Base-by-base conservation (phyloP, 2,329 filamentous ascomycete genomes). In the Coleophoma eucalyptorum region DNA sequence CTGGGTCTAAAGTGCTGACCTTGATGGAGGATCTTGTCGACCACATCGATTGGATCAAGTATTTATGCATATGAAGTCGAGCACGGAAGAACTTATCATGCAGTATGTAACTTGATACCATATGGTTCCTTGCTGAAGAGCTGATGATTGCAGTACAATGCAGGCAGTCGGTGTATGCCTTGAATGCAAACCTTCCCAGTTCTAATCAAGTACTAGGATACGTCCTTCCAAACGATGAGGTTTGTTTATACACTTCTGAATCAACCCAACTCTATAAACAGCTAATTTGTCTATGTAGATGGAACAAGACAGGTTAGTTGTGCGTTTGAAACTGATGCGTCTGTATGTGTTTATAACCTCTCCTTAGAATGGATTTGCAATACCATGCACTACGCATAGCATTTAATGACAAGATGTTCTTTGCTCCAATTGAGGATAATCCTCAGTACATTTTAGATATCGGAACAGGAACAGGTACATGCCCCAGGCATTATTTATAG, bases 381-480 rank as follows among this genome's bases (percentile, higher is more conserved):
- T 53, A 70, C 51, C 71, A 75, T 47, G 67, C 69, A 19, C 68
- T 71, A 58, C 55, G 67, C 3, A 56, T 73, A 20, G 56, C 72
- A 5, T 62, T 66, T 12, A 64, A 67, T 2, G 70, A 69, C 0
- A 61, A 64, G 47, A 59, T 76, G 10, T 70, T 70, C 47, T 62
- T 67, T 40, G 66, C 72, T 21, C 73, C 72, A 1, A 55, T 77
- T 19, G 58, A 52, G 19, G 54, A 66, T 5, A 60, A 67, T 44
- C 65, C 66, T 15, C 67, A 72, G 42, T 63, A 57, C 45, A 67
- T 73, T 15, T 50, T 72, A 12, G 68, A 72, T 41, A 55, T 71
- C 33, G 69, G 69, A 2, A 71, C 69, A 1, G 69, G 69, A 16
- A 72, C 69, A 4, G 67, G 68, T 47, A 59, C 61, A 18, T 65